Evolutionary conservation across 306 rosid genomes (phyloP), one percentile per base, ranked within the genome.

Genomic region (Lithocarpus polystachyus): DNA sequence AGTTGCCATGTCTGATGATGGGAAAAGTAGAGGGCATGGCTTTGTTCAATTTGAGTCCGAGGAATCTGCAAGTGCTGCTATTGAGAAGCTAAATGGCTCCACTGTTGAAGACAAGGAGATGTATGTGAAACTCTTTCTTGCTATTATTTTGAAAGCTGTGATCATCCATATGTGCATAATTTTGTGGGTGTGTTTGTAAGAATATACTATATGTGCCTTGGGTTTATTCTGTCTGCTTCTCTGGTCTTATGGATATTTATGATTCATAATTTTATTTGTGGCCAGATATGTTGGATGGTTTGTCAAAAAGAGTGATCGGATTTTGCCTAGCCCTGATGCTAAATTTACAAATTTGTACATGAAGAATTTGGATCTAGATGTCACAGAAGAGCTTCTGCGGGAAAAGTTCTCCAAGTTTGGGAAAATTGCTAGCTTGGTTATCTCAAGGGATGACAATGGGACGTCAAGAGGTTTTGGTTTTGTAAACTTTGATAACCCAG

Each of bases 11-110:
- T 85, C 86, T 55, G 98, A 94, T 28, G 94, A 88, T 83, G 98
- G 97, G 70, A 92, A 88, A 86, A 90, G 96, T 76, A 92, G 85
- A 82, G 94, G 98, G 55, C 88, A 94, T 59, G 97, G 97, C 59
- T 94, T 92, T 89, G 91, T 94, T 81, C 98, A 94, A 81, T 94
- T 94, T 61, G 96, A 92, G 64, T 75, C 87, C 43, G 97, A 89
- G 87, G 96, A 90, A 40, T 89, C 93, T 79, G 94, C 94, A 59
- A 83, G 61, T 80, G 85, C 84, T 79, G 97, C 97, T 74, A 92
- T 90, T 56, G 89, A 90, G 80, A 87, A 85, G 80, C 74, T 94
- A 77, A 90, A 94, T 87, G 98, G 94, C 72, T 82, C 74, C 74
- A 82, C 84, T 33, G 19, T 90, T 40, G 80, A 74, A 45, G 92